Evolutionary conservation across 345 rosid species (phyloP).

Genomic region (Hibiscus mutabilis): DNA sequence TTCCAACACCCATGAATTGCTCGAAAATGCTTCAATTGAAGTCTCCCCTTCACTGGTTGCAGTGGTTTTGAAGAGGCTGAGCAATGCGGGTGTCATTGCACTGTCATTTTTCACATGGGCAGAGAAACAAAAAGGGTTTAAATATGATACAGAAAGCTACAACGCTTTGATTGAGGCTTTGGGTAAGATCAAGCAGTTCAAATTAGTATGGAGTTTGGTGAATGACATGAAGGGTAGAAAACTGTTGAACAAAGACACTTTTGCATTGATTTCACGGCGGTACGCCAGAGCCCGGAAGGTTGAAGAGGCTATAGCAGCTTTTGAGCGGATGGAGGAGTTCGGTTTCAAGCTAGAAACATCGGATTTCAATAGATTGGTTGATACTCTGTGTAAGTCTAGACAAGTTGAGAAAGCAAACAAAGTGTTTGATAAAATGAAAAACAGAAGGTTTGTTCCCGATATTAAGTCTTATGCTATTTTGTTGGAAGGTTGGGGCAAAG

Average conservation of each 20-base stretch:
- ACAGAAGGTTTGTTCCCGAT: constrained; percentile 54
- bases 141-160: constrained; percentile 52
- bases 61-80: constrained; percentile 62
- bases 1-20: constrained; percentile 24
- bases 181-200: constrained; percentile 85
- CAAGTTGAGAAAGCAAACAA: constrained; percentile 62
- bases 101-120: constrained; percentile 48
- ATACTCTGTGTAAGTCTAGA: constrained; percentile 59
- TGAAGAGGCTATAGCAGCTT: constrained; percentile 60
- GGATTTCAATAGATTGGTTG: constrained; percentile 66
- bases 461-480: constrained; percentile 66
- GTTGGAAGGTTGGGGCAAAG: constrained; percentile 84
- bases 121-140: constrained; percentile 59
- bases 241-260: constrained; percentile 68
- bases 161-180: constrained; percentile 66
- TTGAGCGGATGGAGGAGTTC: constrained; percentile 64
- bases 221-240: constrained; percentile 55
- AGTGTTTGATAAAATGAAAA: constrained; percentile 81
- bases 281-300: constrained; percentile 67
- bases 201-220: constrained; percentile 50
- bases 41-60: constrained; percentile 42
- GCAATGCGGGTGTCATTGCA: constrained; percentile 66
- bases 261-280: constrained; percentile 58
- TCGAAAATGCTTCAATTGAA: constrained; percentile 38
- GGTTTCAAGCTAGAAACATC: constrained; percentile 50